Conservation (phyloP, 2,329 filamentous ascomycete genomes). For the Gnomoniopsis sp. region DNA sequence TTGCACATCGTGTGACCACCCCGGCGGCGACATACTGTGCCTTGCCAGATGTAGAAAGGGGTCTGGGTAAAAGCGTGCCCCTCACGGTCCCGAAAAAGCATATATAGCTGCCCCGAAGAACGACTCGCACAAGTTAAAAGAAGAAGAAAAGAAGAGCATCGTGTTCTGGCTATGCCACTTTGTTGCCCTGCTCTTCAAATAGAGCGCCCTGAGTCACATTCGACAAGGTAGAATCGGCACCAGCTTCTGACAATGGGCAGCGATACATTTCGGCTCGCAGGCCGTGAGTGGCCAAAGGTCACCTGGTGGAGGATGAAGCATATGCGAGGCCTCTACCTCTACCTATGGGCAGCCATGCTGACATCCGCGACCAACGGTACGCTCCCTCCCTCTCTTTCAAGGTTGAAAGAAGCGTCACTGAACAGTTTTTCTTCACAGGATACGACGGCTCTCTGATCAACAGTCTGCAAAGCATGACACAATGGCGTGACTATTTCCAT, state of each 20-base stretch:
- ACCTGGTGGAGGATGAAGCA: conserved; percentile 29
- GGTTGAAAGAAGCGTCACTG: background rate
- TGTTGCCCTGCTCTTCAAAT: too few species aligned
- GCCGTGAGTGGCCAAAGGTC: conserved; percentile 26
- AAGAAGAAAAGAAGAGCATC: too few species aligned
- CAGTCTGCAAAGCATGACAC: conserved; percentile 39
- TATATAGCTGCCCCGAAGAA: background rate
- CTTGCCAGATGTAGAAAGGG: too few species aligned
- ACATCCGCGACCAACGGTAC: conserved; percentile 34
- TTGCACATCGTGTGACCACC: background rate
- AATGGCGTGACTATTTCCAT: conserved; percentile 37
- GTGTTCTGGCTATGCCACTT: too few species aligned
- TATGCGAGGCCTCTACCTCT: conserved; percentile 29
- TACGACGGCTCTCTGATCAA: conserved; percentile 45
- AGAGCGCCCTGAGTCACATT: background rate
- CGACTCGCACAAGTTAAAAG: too few species aligned
- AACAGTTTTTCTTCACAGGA: conserved; percentile 19
- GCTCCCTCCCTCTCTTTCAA: background rate
- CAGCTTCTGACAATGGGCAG: conserved; percentile 17
- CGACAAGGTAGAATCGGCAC: background rate
- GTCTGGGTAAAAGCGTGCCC: too few species aligned
- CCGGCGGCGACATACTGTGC: background rate
- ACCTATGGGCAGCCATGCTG: conserved; percentile 32
- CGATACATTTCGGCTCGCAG: conserved; percentile 22
- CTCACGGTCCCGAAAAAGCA: background rate